These are phyloP conservation scores for Davidsoniella australis DNA, from an alignment of 2,329 filamentous ascomycete species.

Conservation along the genomic window DNA sequence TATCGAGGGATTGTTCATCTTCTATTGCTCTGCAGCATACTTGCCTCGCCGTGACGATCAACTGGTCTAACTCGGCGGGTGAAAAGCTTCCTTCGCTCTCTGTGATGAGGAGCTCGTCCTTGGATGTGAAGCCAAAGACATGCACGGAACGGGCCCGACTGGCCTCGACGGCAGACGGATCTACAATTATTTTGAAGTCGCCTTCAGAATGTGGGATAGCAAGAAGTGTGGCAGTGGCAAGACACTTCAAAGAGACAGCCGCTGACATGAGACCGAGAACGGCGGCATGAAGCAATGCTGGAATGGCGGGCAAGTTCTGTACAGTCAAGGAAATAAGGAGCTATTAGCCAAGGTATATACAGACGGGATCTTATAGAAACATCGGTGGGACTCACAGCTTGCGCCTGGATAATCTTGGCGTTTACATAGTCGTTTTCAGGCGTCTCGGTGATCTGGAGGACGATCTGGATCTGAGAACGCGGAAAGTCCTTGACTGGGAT, in stretches of 20 bases:
- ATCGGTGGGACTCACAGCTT: conserved; percentile 31
- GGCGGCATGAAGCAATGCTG: conserved; percentile 65
- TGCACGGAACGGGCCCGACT: conserved; percentile 54
- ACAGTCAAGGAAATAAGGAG: neutral
- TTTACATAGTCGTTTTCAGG: conserved; percentile 50
- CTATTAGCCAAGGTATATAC: conserved; percentile 1
- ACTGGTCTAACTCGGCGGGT: conserved; percentile 56
- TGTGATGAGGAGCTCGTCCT: conserved; percentile 54
- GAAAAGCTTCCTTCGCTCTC: conserved; percentile 73
- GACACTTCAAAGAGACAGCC: conserved; percentile 61
- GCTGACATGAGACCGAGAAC: conserved; percentile 66
- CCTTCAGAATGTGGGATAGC: conserved; percentile 32
- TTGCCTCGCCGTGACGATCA: conserved; percentile 45
- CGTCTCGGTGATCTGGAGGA: conserved; percentile 56
- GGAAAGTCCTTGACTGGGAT: conserved; percentile 62
- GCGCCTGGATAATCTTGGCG: conserved; percentile 41
- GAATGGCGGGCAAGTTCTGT: conserved; percentile 63
- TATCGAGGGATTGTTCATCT: conserved; percentile 24
- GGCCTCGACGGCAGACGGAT: conserved; percentile 47
- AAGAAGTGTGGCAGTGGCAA: conserved; percentile 47
- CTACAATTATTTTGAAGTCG: conserved; percentile 26
- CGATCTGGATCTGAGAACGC: conserved; percentile 61
- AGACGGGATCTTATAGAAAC: neutral
- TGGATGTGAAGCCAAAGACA: conserved; percentile 65
- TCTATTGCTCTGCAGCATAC: conserved; percentile 39